Conservation (phyloP, 108 stramenopile genomes). For the Fistulifera solaris region DNA sequence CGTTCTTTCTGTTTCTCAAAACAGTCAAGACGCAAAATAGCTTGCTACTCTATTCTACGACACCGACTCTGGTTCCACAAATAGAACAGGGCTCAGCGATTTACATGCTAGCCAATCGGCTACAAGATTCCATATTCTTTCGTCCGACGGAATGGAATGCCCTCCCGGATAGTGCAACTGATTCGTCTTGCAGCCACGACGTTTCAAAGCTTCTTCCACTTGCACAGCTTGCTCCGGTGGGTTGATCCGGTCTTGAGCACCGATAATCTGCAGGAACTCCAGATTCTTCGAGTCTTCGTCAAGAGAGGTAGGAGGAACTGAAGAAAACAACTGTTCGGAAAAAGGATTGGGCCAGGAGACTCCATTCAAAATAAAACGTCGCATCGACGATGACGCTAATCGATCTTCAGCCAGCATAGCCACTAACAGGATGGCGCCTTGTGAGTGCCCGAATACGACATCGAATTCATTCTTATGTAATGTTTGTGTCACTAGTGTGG, state of each 20-base stretch:
- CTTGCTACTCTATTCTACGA: too few species aligned
- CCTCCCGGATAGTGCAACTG: slow-evolving; percentile 54
- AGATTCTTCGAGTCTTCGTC: slow-evolving; percentile 1
- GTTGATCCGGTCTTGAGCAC: slow-evolving; percentile 52
- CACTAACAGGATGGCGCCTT: slow-evolving; percentile 69
- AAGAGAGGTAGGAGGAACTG: too few species aligned
- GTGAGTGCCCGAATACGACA: slow-evolving; percentile 66
- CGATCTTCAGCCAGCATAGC: slow-evolving; percentile 39
- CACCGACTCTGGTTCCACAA: too few species aligned
- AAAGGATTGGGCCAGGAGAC: slow-evolving; percentile 73
- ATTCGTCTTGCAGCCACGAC: slow-evolving; percentile 33
- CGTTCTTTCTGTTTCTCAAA: too few species aligned
- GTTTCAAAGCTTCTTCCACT: slow-evolving; percentile 32
- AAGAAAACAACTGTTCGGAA: slow-evolving; percentile 17
- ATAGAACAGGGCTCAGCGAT: too few species aligned
- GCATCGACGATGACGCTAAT: slow-evolving; percentile 26
- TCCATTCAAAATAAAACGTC: slow-evolving; percentile 68
- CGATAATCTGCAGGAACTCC: slow-evolving; percentile 45
- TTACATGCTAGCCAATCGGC: slow-evolving; percentile 3
- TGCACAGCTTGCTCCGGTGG: slow-evolving; percentile 46
- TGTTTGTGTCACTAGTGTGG: slow-evolving; percentile 21
- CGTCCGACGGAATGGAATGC: slow-evolving; percentile 45
- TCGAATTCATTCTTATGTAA: slow-evolving; percentile 42
- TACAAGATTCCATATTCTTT: slow-evolving; percentile 1
- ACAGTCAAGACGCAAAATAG: too few species aligned